These are phyloP conservation scores for Hypoxylon sp. DNA, from an alignment of 2,329 filamentous ascomycete species.

Conservation along the genomic window DNA sequence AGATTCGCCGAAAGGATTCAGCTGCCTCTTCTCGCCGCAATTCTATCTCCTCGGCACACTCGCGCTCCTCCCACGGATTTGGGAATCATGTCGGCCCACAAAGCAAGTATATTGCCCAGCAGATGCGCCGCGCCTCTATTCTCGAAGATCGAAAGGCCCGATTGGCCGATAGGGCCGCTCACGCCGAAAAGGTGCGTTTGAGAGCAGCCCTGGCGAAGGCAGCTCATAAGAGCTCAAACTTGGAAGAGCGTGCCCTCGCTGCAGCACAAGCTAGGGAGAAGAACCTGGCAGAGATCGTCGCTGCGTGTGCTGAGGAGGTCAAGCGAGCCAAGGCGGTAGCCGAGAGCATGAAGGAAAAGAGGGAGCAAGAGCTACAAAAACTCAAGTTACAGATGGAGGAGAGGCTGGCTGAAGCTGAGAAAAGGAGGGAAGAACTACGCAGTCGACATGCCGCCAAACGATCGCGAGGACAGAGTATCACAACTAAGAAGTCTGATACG, in stretches of 20 bases:
- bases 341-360: slow-evolving; percentile 81
- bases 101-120: slow-evolving; percentile 80
- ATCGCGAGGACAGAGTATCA: slow-evolving; percentile 61
- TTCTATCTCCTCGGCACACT: slow-evolving; percentile 79
- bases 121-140: slow-evolving; percentile 80
- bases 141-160: slow-evolving; percentile 82
- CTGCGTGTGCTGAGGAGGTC: slow-evolving; percentile 83
- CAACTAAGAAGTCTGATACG: slow-evolving; percentile 47
- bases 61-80: slow-evolving; percentile 71
- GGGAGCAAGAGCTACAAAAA: slow-evolving; percentile 75
- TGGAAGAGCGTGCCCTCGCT: slow-evolving; percentile 79
- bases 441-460: slow-evolving; percentile 62
- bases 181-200: slow-evolving; percentile 83
- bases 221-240: slow-evolving; percentile 68
- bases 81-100: slow-evolving; percentile 65
- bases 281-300: slow-evolving; percentile 82
- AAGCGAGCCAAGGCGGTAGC: slow-evolving; percentile 84
- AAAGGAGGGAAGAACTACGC: slow-evolving; percentile 71
- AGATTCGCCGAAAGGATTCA: slow-evolving; percentile 75
- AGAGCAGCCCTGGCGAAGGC: slow-evolving; percentile 79
- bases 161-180: slow-evolving; percentile 79
- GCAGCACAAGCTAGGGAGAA: slow-evolving; percentile 81
- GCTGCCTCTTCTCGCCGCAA: slow-evolving; percentile 82
- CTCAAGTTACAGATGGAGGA: slow-evolving; percentile 81
- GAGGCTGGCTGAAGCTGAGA: slow-evolving; percentile 79